Base-by-base conservation (phyloP, 208 protist species). In the Trypanosoma mega region DNA sequence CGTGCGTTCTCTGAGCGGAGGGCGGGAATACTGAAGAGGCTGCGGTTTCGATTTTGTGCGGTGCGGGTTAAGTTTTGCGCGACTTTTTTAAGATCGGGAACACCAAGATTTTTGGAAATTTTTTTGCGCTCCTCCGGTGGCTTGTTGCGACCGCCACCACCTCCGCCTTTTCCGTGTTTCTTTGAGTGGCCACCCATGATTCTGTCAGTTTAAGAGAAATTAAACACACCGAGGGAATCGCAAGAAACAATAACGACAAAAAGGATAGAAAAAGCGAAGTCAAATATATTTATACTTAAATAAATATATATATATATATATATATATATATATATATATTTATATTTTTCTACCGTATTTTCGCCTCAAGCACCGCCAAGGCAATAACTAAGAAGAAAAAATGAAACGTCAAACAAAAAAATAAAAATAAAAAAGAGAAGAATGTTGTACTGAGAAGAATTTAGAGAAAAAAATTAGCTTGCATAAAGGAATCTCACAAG, bases 171-270 rank as follows among this genome's bases (percentile, higher is more conserved):
- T 18, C 88, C 85, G 44, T 77, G 76, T 58, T 95, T 92, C 69
- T 95, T 95, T 0, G 88, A 90, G 67, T 95, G 88, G 16, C 88
- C 80, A 16, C 88, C 88, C 88, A 95, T 95, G 48, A 21, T 14
- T 26, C 44, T 20, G 21, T 36, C 5, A 26, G 6, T 29, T 20
- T 11, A 20, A 29, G 2, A 27, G 31, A 68, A 39, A 51, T 36
- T 30, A 4, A 67, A 7, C 8, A 59, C 18, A 16, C 7, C 16
- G 18, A 29, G 33, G 8, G 30, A 20, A 47, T 36, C 6, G 9
- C 4, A 33, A 24, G 26, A 31, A 53, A 46, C n/a, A 63, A 2
- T 34, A 2, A 33, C 4, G 5, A 51, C 29, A 48, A 68, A 8
- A 59, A 36, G 51, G 9, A 23, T 3, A 56, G 34, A 31, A 44